phyloP scores from a whole-genome alignment of 768 basidiomycete species.

The Lentinula sp. region DNA sequence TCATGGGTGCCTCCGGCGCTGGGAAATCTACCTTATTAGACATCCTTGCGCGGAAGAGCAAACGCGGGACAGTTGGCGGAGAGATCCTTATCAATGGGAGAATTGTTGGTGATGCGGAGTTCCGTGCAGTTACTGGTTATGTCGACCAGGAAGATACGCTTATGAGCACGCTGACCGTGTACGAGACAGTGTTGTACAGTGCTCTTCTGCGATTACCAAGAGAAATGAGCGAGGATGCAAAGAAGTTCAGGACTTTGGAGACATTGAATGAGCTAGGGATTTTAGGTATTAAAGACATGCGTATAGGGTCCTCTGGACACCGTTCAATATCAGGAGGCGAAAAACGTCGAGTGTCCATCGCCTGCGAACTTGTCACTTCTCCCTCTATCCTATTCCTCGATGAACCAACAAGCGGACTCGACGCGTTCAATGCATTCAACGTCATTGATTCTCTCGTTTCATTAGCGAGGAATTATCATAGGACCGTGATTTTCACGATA shows the following conservation, averaged over 20 bases:
- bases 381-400: constrained; percentile 96
- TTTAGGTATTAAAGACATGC: constrained; percentile 78
- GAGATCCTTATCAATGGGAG: constrained; percentile 83
- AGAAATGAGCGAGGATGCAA: constrained; percentile 95
- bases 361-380: constrained; percentile 95
- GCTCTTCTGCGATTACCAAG: constrained; percentile 85
- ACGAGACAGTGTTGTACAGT: constrained; percentile 94
- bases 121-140: constrained; percentile 85
- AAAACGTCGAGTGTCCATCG: constrained; percentile 94
- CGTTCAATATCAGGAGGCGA: constrained; percentile 96
- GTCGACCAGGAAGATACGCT: constrained; percentile 99
- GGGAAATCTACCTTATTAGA: constrained; percentile 97
- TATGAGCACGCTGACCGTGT: constrained; percentile 96
- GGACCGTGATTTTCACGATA: constrained; percentile 96
- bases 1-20: constrained; percentile 96
- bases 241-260: constrained; percentile 89
- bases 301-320: constrained; percentile 84
- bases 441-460: constrained; percentile 86
- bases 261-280: constrained; percentile 97
- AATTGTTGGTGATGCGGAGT: constrained; percentile 64
- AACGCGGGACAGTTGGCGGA: constrained; percentile 73
- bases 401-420: constrained; percentile 94
- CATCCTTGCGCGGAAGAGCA: constrained; percentile 87
- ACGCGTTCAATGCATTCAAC: constrained; percentile 93
- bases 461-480: constrained; percentile 82